Base-by-base conservation (phyloP, 148 eudicot genomes). In the Vaccinium vitisidaea region DNA sequence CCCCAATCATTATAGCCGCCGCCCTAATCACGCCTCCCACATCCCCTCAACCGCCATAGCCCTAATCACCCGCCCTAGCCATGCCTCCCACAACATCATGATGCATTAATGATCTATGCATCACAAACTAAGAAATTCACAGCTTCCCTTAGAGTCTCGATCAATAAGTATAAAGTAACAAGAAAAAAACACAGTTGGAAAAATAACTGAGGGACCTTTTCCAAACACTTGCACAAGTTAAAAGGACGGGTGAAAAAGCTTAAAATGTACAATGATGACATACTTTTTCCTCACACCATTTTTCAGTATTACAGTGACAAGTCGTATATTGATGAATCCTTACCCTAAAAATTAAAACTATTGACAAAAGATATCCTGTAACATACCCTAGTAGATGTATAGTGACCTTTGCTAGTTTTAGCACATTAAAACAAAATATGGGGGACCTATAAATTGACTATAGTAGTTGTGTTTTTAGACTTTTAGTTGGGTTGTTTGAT, bases 381-480 rank as follows among this genome's bases (percentile, higher is more conserved):
- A 78, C 74, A 65, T 67, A 39, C 36, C 16, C 46, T 65, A 1
- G 23, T 15, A 50, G 75, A 25, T 65, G 6, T 43, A 43, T 43
- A 25, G 67, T 53, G 80, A 78, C 83, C 76, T 49, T 67, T 65
- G 83, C 58, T 82, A 58, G 23, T 67, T 80, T n/a, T 82, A 25
- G 83, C 43, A 67, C 48, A 18, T 56, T 13, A 10, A 55, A 55
- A 82, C 11, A 25, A 50, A 49, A 25, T 14, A 67, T 46, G 59
- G 83, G 59, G 59, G 49, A 81, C 83, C 75, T 65, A 74, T 65
- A 81, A 81, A 63, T 67, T 82, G 59, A 25, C 30, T 46, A 39
- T 82, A 13, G 6, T 48, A 16, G 30, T n/a, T 23, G 46, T 65
- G 14, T 36, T 81, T 65, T 25, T 50, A 16, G 54, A 49, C 46